A percentile compares a stretch with the other conserved stretches of the same genome.
These are phyloP conservation scores for Oxyria digyna DNA, from an alignment of 148 eudicot species.

Conservation along the genomic window DNA sequence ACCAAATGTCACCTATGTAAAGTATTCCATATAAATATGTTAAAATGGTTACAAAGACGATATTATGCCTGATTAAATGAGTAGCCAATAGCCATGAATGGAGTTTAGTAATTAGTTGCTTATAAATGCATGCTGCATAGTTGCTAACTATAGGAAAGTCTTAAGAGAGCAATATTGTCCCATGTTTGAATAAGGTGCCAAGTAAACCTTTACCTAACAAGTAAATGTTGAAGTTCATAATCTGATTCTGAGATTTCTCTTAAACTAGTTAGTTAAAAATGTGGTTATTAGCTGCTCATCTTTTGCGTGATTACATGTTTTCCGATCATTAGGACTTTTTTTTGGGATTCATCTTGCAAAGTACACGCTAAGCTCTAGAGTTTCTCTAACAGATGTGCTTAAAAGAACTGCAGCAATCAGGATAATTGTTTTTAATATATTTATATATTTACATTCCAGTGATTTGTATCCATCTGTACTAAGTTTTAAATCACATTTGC, in stretches of 20 bases:
- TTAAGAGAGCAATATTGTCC: not conserved
- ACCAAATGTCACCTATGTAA: not conserved
- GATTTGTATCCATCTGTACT: not conserved
- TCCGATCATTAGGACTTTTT: not conserved
- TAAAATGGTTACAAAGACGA: not conserved
- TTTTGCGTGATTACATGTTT: not conserved
- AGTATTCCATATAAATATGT: not conserved
- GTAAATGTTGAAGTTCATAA: not conserved
- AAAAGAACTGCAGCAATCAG: not conserved
- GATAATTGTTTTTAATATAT: not conserved
- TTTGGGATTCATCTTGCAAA: not conserved
- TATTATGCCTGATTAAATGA: not conserved
- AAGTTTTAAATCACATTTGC: constrained; percentile 3
- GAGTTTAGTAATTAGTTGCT: not conserved
- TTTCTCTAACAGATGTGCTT: not conserved
- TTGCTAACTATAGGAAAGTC: not conserved
- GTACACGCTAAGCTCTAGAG: not conserved
- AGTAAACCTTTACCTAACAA: not conserved
- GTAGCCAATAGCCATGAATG: not conserved
- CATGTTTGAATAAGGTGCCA: too few species aligned
- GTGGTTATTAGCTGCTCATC: not conserved
- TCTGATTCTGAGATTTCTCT: not conserved
- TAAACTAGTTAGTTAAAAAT: not conserved
- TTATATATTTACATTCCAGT: not conserved
- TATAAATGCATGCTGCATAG: not conserved